Conservation (phyloP, 164 flowering plant genomes). For the Taxillus chinensis region DNA sequence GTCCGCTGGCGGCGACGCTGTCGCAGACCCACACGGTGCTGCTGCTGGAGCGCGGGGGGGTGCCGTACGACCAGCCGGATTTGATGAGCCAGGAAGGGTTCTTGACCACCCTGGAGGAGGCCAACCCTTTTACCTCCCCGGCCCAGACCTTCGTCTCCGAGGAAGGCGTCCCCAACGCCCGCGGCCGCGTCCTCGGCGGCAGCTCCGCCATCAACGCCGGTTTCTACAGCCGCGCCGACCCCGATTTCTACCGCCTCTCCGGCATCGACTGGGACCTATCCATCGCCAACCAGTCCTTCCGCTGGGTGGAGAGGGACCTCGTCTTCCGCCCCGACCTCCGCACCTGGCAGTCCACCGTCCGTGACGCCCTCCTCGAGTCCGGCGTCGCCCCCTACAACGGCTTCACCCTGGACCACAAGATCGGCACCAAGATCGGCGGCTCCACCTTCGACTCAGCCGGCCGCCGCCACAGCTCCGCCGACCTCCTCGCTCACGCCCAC, state of each 20-base stretch:
- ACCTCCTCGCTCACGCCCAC: slow-evolving; percentile 42
- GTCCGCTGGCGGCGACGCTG: slow-evolving; percentile 83
- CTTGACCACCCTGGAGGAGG: slow-evolving; percentile 35
- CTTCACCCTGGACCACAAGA: slow-evolving; percentile 40
- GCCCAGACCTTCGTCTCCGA: slow-evolving; percentile 71
- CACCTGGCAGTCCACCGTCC: slow-evolving; percentile 69
- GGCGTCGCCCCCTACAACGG: slow-evolving; percentile 64
- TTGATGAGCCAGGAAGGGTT: slow-evolving; percentile 63
- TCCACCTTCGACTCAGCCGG: slow-evolving; percentile 57
- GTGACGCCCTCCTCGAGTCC: slow-evolving; percentile 61
- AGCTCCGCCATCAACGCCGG: slow-evolving; percentile 89
- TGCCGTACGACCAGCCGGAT: slow-evolving; percentile 26
- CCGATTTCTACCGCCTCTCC: slow-evolving; percentile 33
- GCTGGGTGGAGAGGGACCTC: slow-evolving; percentile 70
- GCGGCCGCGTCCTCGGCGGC: slow-evolving; percentile 88
- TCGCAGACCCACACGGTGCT: slow-evolving; percentile 44
- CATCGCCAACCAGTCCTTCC: slow-evolving; percentile 50
- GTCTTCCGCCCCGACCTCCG: slow-evolving; percentile 50
- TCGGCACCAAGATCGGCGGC: slow-evolving; percentile 82
- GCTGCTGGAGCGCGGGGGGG: slow-evolving; percentile 67
- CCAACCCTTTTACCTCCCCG: slow-evolving; percentile 40
- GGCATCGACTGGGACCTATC: slow-evolving; percentile 47
- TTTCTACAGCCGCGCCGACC: slow-evolving; percentile 64
- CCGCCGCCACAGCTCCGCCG: slow-evolving; percentile 62
- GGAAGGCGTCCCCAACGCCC: slow-evolving; percentile 75